phyloP scores from a whole-genome alignment of 345 rosid genomes.

The Erodium maritimum region DNA sequence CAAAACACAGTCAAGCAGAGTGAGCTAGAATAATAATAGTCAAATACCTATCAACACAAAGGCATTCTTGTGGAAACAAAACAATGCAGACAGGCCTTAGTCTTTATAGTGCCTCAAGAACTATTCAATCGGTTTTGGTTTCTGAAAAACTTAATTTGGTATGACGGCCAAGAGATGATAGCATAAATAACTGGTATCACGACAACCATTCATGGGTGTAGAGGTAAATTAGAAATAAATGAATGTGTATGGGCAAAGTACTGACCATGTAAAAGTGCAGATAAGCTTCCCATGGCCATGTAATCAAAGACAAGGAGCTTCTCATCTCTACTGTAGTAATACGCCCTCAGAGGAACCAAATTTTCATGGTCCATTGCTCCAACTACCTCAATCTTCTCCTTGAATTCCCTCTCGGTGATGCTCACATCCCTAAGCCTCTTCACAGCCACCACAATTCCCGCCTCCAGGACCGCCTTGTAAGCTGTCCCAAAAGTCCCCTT shows the following conservation, averaged over 20 bases:
- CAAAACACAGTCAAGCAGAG: not conserved
- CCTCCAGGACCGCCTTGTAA: conserved; percentile 86
- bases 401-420: conserved; percentile 65
- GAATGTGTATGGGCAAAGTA: not conserved
- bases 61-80: too few species aligned
- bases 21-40: not conserved
- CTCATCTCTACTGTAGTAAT: conserved; percentile 87
- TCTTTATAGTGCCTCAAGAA: too few species aligned
- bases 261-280: conserved; percentile 89
- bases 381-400: conserved; percentile 79
- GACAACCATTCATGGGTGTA: not conserved
- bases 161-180: too few species aligned
- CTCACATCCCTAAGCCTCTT: conserved; percentile 91
- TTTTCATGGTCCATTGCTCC: conserved; percentile 87
- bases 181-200: too few species aligned
- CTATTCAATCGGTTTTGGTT: too few species aligned
- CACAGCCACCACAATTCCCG: conserved; percentile 67
- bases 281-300: conserved; percentile 97
- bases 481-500: conserved; percentile 96
- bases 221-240: not conserved
- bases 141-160: too few species aligned
- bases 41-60: too few species aligned
- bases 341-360: conserved; percentile 84
- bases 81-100: too few species aligned
- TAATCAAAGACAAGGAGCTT: conserved; percentile 93